These are phyloP conservation scores for Thecaphora thlaspeos DNA, from an alignment of 1,284 basidiomycete genomes.

Conservation along the genomic window DNA sequence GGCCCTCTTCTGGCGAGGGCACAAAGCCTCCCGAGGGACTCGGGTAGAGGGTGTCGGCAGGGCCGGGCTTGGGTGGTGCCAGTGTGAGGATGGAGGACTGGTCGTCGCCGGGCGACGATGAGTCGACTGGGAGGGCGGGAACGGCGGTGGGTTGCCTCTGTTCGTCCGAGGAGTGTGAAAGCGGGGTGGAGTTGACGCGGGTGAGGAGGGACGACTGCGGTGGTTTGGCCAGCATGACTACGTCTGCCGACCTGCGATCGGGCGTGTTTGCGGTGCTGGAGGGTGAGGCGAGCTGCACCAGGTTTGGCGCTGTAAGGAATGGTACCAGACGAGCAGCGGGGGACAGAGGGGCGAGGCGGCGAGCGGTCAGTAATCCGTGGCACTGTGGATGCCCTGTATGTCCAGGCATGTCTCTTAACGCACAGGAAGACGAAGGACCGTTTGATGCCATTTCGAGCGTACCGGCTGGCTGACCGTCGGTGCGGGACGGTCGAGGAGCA, in stretches of 20 bases:
- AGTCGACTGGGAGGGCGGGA: background rate
- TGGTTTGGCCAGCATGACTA: constrained; percentile 19
- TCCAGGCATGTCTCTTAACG: too few species aligned
- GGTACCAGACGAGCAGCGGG: too few species aligned
- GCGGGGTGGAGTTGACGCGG: constrained; percentile 32
- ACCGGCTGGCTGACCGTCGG: too few species aligned
- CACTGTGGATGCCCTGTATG: too few species aligned
- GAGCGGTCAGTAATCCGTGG: too few species aligned
- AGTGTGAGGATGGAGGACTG: constrained; percentile 16
- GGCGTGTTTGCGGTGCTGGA: constrained; percentile 3
- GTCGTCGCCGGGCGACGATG: background rate
- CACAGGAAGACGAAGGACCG: too few species aligned
- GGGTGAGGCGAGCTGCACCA: background rate
- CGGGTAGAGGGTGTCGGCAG: constrained; percentile 39
- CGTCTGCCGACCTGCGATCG: constrained; percentile 33
- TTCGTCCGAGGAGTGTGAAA: constrained; percentile 8
- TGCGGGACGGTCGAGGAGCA: too few species aligned
- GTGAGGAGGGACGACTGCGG: constrained; percentile 21
- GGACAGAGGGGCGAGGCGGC: too few species aligned
- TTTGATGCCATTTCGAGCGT: too few species aligned
- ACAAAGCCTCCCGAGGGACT: constrained; percentile 43
- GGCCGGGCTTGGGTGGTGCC: constrained; percentile 33
- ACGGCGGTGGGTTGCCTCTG: background rate
- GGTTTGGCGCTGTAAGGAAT: background rate
- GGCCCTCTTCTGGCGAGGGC: constrained; percentile 37